Conservation (phyloP, 768 basidiomycete genomes). For the Gloeopeniophorella convolvens region DNA sequence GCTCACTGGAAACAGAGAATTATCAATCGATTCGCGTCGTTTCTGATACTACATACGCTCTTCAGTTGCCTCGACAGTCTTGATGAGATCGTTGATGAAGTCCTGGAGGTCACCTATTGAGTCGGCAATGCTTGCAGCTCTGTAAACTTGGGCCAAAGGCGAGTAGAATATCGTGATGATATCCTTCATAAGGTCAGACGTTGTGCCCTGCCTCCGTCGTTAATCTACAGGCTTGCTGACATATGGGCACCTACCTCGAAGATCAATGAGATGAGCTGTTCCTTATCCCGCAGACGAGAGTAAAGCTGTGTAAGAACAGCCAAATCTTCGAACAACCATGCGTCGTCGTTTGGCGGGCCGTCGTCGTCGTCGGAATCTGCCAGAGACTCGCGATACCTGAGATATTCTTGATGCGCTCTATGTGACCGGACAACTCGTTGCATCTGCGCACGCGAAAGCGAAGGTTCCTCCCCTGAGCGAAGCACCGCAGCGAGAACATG, state of each 20-base stretch:
- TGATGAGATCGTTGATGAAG: slow-evolving; percentile 92
- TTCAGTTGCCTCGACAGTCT: slow-evolving; percentile 88
- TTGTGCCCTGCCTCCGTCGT: slow-evolving; percentile 63
- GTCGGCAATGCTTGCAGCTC: slow-evolving; percentile 94
- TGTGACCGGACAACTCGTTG: slow-evolving; percentile 73
- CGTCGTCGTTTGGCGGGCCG: slow-evolving; percentile 90
- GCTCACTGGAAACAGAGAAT: slow-evolving; percentile 43
- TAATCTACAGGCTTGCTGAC: background rate
- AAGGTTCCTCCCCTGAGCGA: slow-evolving; percentile 69
- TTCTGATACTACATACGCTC: slow-evolving; percentile 51
- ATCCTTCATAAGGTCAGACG: slow-evolving; percentile 92
- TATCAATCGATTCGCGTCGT: background rate
- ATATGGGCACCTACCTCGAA: slow-evolving; percentile 67
- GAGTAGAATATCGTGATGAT: slow-evolving; percentile 99
- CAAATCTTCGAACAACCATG: slow-evolving; percentile 93
- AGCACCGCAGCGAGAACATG: slow-evolving; percentile 77
- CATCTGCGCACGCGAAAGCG: slow-evolving; percentile 70
- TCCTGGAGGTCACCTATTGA: slow-evolving; percentile 87
- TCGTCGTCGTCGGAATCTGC: slow-evolving; percentile 90
- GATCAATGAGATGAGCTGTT: slow-evolving; percentile 86
- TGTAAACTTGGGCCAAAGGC: slow-evolving; percentile 93
- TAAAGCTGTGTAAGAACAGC: slow-evolving; percentile 74
- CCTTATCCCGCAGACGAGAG: slow-evolving; percentile 75
- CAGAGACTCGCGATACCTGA: slow-evolving; percentile 48
- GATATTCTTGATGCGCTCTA: slow-evolving; percentile 72